These are phyloP conservation scores for Cucumis cinereus DNA, from an alignment of 306 rosid species.

Conservation along the genomic window DNA sequence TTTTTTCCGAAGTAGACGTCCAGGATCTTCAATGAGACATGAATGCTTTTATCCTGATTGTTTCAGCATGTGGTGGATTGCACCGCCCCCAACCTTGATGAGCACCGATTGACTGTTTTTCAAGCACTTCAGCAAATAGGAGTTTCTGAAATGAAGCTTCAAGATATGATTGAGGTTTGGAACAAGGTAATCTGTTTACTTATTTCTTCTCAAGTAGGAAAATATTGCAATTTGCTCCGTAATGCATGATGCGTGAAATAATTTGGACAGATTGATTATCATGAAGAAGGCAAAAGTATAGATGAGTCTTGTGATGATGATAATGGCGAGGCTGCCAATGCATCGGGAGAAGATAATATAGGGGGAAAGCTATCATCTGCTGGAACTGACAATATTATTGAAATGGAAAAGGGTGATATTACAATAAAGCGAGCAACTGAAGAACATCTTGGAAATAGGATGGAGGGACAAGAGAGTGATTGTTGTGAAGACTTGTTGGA, in stretches of 20 bases:
- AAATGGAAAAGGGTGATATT: background rate
- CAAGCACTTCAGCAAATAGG: conserved; percentile 85
- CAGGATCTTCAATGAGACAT: background rate
- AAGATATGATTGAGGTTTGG: conserved; percentile 93
- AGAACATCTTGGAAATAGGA: conserved; percentile 11
- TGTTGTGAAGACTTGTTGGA: conserved; percentile 49
- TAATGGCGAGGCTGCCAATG: conserved; percentile 8
- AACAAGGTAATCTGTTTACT: conserved; percentile 50
- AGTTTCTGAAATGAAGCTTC: conserved; percentile 64
- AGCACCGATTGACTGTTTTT: conserved; percentile 74
- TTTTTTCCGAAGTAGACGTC: background rate
- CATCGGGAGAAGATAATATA: conserved; percentile 8
- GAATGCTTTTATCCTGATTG: conserved; percentile 9
- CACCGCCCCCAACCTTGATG: conserved; percentile 86
- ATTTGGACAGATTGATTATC: conserved; percentile 49
- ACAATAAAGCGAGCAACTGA: conserved; percentile 4
- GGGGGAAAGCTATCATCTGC: background rate
- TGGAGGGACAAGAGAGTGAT: conserved; percentile 32
- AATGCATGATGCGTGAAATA: background rate
- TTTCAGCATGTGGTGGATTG: conserved; percentile 87
- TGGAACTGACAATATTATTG: background rate
- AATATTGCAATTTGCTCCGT: background rate
- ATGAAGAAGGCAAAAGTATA: conserved; percentile 31
- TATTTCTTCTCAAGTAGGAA: background rate
- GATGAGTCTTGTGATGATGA: conserved; percentile 25